Evolutionary conservation across 1,139 yeast species (phyloP).

Genomic region (Sugiyamaella paludigena): DNA sequence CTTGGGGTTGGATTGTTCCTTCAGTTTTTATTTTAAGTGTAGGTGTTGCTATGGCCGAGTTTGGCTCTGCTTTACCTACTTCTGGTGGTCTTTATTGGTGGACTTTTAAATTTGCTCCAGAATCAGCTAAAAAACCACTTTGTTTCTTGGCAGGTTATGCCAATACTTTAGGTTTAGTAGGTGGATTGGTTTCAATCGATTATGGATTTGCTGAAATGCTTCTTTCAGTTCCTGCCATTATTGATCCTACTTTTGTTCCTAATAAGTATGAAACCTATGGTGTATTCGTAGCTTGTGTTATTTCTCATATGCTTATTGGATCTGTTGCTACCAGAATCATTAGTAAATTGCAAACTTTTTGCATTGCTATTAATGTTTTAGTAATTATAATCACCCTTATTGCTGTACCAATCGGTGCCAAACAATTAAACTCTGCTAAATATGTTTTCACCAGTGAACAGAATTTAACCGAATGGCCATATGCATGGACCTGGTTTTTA

Average conservation of each 20-base stretch:
- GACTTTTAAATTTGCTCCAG: slow-evolving; percentile 57
- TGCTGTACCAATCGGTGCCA: slow-evolving; percentile 55
- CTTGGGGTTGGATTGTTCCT: slow-evolving; percentile 62
- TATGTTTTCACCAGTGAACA: slow-evolving; percentile 57
- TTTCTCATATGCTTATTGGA: slow-evolving; percentile 47
- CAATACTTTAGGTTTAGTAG: slow-evolving; percentile 56
- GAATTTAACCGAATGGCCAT: slow-evolving; percentile 57
- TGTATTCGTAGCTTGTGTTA: slow-evolving; percentile 52
- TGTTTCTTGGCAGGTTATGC: slow-evolving; percentile 60
- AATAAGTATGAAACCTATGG: slow-evolving; percentile 52
- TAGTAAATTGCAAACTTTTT: slow-evolving; percentile 58
- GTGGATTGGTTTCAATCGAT: slow-evolving; percentile 56
- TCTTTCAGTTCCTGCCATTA: slow-evolving; percentile 50
- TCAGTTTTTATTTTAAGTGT: slow-evolving; percentile 34
- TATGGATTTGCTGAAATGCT: slow-evolving; percentile 59
- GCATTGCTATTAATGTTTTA: slow-evolving; percentile 55
- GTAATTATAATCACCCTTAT: slow-evolving; percentile 57
- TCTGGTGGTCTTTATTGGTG: slow-evolving; percentile 59
- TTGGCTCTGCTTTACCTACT: slow-evolving; percentile 62
- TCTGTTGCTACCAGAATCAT: slow-evolving; percentile 52
- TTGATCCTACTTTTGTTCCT: slow-evolving; percentile 48
- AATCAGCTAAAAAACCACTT: slow-evolving; percentile 42
- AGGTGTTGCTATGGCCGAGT: slow-evolving; percentile 52
- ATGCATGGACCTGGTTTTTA: slow-evolving; percentile 64
- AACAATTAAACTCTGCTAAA: slow-evolving; percentile 29